phyloP scores from a whole-genome alignment of 1,284 basidiomycete genomes.

The Earliella scabrosa region DNA sequence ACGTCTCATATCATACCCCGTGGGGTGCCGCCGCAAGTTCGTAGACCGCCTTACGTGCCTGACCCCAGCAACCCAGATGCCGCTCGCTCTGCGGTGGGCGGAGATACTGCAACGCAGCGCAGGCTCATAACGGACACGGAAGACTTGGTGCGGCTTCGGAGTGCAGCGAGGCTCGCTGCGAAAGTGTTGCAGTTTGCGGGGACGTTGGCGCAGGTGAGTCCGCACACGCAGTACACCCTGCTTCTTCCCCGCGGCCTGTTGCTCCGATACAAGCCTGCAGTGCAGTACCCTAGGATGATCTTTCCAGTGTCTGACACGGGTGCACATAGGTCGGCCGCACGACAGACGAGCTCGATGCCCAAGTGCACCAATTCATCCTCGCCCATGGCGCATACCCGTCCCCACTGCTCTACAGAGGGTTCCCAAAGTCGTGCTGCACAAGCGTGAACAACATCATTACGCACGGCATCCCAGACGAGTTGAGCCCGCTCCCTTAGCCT shows the following conservation, averaged over 20 bases:
- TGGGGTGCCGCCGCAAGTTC: conserved; percentile 62
- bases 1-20: conserved; percentile 63
- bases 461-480: conserved; percentile 91
- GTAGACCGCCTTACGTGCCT: conserved; percentile 64
- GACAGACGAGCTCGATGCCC: conserved; percentile 73
- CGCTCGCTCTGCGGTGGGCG: not conserved
- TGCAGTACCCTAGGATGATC: too few species aligned
- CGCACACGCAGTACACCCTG: too few species aligned
- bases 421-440: conserved; percentile 88
- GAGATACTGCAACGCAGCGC: conserved; percentile 36
- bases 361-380: conserved; percentile 75
- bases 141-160: conserved; percentile 61
- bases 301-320: not conserved
- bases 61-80: conserved; percentile 17
- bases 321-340: conserved; percentile 67
- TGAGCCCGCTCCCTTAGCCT: conserved; percentile 7
- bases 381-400: conserved; percentile 84
- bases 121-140: conserved; percentile 58
- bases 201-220: conserved; percentile 57
- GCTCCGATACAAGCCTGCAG: not conserved
- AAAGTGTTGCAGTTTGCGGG: conserved; percentile 63
- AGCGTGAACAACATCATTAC: conserved; percentile 86
- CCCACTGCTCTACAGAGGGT: conserved; percentile 81
- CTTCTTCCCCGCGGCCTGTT: not conserved
- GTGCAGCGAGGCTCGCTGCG: conserved; percentile 65